Percentiles rank a stretch among this genome's conserved stretches.
Evolutionary conservation across 257 asterid genomes (phyloP).

Genomic region (Sherardia arvensis): DNA sequence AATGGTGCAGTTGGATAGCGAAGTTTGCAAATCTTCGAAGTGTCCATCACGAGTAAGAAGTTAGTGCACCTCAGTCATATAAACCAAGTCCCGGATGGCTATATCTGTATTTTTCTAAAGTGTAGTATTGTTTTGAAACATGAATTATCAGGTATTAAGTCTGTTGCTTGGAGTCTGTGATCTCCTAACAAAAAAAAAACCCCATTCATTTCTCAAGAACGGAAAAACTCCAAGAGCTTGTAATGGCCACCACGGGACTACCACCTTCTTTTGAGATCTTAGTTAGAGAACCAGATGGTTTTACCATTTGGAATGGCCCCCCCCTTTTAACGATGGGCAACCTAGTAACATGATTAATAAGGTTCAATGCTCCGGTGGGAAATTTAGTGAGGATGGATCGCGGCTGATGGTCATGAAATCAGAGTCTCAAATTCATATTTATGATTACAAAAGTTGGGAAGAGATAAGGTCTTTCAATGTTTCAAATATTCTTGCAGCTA

Average conservation of each 20-base stretch:
- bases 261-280: conserved; percentile 57
- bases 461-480: conserved; percentile 55
- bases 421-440: conserved; percentile 43
- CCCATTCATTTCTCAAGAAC: too few relatives aligned
- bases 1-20: not conserved
- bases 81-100: not conserved
- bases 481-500: conserved; percentile 79
- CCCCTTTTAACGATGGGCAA: conserved; percentile 55
- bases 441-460: conserved; percentile 44
- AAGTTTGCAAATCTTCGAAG: not conserved
- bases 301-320: conserved; percentile 81
- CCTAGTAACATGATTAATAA: conserved; percentile 56
- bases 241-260: conserved; percentile 56
- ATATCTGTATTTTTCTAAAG: not conserved
- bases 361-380: conserved; percentile 49
- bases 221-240: too few relatives aligned
- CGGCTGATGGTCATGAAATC: conserved; percentile 57
- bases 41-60: not conserved
- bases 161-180: too few relatives aligned
- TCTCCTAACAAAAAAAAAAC: too few relatives aligned
- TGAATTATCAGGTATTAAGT: not conserved
- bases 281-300: conserved; percentile 68
- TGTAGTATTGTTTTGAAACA: not conserved
- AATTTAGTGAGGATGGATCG: conserved; percentile 83
- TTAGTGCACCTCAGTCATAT: not conserved